Evolutionary conservation across 2,329 filamentous ascomycete species (phyloP).

Genomic region (Alternaria angustiovoidea): DNA sequence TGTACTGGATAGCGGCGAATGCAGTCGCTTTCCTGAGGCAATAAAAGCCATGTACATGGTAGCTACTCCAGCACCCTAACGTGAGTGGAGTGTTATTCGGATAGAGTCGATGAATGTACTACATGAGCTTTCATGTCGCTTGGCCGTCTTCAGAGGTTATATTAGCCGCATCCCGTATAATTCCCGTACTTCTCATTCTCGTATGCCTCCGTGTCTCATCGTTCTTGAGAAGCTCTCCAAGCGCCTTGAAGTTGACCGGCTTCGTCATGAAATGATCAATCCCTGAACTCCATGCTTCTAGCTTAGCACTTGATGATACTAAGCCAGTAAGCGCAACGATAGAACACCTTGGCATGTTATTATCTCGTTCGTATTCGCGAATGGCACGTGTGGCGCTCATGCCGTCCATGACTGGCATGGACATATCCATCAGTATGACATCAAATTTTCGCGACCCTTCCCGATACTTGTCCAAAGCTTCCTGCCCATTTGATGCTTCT

Average conservation of each 20-base stretch:
- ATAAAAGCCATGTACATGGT: neutral
- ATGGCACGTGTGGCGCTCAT: slow-evolving; percentile 46
- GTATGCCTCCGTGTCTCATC: slow-evolving; percentile 10
- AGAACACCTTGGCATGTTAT: slow-evolving; percentile 21
- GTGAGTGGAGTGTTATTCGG: neutral
- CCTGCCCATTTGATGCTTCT: slow-evolving; percentile 45
- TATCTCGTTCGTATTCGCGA: slow-evolving; percentile 37
- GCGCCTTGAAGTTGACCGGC: slow-evolving; percentile 39
- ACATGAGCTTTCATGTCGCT: neutral
- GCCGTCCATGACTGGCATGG: slow-evolving; percentile 51
- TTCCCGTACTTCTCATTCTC: neutral
- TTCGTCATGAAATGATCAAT: slow-evolving; percentile 47
- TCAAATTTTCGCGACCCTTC: slow-evolving; percentile 22
- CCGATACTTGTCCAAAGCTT: slow-evolving; percentile 41
- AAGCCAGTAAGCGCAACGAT: slow-evolving; percentile 45
- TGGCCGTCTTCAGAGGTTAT: neutral
- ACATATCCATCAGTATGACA: slow-evolving; percentile 49
- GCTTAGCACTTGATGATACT: slow-evolving; percentile 31
- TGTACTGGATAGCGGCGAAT: neutral
- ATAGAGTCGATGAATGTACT: neutral
- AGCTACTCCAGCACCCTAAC: neutral
- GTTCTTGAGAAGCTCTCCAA: slow-evolving; percentile 28
- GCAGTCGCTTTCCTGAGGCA: neutral
- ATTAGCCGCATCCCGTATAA: neutral
- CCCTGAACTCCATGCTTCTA: slow-evolving; percentile 41